Percentiles rank a stretch among this genome's conserved stretches.
These are phyloP conservation scores for Fusarium anguioides DNA, from an alignment of 2,329 filamentous ascomycete species.

Conservation along the genomic window DNA sequence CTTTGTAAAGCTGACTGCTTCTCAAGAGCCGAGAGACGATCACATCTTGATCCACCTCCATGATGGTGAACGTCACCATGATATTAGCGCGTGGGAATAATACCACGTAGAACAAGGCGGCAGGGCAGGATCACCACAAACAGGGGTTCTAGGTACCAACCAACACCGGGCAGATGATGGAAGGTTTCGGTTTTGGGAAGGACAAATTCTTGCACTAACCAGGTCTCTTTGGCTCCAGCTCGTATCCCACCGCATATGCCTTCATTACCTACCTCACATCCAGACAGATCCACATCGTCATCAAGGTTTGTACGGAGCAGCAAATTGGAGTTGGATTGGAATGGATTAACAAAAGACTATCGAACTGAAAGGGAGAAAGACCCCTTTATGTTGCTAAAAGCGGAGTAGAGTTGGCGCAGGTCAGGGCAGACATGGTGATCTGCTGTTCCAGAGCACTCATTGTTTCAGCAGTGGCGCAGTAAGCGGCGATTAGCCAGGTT, in stretches of 20 bases:
- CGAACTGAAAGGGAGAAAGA: slow-evolving; percentile 4
- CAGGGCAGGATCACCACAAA: neutral
- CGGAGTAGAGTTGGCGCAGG: slow-evolving; percentile 9
- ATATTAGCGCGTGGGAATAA: slow-evolving; percentile 9
- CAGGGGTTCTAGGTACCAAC: slow-evolving; percentile 10
- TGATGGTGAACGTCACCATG: slow-evolving; percentile 20
- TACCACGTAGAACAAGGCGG: slow-evolving; percentile 5
- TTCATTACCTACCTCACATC: neutral
- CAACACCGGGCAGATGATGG: slow-evolving; percentile 6
- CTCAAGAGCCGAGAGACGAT: slow-evolving; percentile 5
- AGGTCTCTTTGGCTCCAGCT: neutral
- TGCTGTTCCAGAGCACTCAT: slow-evolving; percentile 1
- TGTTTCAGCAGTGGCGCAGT: slow-evolving; percentile 29
- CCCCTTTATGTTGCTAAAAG: slow-evolving; percentile 29
- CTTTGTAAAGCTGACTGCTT: neutral
- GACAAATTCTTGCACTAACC: neutral
- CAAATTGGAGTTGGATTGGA: slow-evolving; percentile 12
- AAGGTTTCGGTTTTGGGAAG: slow-evolving; percentile 10
- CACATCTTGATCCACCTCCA: neutral
- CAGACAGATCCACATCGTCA: slow-evolving; percentile 2
- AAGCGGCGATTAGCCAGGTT: neutral
- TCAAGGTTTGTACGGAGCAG: slow-evolving; percentile 5
- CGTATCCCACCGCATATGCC: neutral
- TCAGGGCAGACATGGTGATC: slow-evolving; percentile 1
- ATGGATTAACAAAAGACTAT: slow-evolving; percentile 6